Percentiles rank a stretch among this genome's conserved stretches.
These are phyloP conservation scores for Naganishia albida DNA, from an alignment of 1,284 basidiomycete genomes.

Conservation along the genomic window DNA sequence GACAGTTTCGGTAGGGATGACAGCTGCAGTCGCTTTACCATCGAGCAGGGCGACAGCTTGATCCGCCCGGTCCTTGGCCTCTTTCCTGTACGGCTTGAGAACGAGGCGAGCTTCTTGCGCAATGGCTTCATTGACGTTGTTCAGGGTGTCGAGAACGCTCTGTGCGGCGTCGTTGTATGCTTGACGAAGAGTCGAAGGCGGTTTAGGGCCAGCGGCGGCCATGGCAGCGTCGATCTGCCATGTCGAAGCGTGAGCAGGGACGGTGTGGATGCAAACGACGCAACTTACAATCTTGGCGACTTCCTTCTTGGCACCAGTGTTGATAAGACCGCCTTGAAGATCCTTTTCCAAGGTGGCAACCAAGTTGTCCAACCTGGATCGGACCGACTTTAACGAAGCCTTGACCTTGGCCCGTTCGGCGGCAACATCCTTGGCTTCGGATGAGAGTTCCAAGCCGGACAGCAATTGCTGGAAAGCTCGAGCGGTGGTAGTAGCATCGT, in stretches of 20 bases:
- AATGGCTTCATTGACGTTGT: constrained; percentile 21
- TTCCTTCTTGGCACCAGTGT: constrained; percentile 15
- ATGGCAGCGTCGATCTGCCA: constrained; percentile 18
- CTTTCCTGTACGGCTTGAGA: constrained; percentile 27
- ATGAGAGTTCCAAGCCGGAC: constrained; percentile 2
- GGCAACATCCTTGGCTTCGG: constrained; percentile 20
- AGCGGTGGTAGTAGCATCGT: constrained; percentile 4
- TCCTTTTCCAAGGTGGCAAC: constrained; percentile 7
- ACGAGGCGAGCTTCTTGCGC: constrained; percentile 23
- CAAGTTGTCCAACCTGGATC: constrained; percentile 22
- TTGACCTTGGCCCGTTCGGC: constrained; percentile 23
- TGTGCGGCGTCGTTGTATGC: constrained; percentile 1
- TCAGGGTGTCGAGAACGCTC: constrained; percentile 21
- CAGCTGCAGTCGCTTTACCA: constrained; percentile 14
- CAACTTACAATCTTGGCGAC: constrained; percentile 13
- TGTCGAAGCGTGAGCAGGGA: neutral
- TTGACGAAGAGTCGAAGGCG: constrained; percentile 7
- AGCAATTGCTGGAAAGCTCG: constrained; percentile 25
- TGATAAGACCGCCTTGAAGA: constrained; percentile 18
- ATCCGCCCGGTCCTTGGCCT: constrained; percentile 19
- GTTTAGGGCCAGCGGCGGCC: constrained; percentile 5
- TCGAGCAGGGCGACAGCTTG: constrained; percentile 11
- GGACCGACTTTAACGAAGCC: constrained; percentile 22
- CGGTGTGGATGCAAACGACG: neutral
- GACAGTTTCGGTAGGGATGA: constrained; percentile 7